A percentile compares a stretch with the other conserved stretches of the same genome.
Evolutionary conservation across 2,329 filamentous ascomycete species (phyloP).

Genomic region (Immersiporthe knoxdaviesiana): DNA sequence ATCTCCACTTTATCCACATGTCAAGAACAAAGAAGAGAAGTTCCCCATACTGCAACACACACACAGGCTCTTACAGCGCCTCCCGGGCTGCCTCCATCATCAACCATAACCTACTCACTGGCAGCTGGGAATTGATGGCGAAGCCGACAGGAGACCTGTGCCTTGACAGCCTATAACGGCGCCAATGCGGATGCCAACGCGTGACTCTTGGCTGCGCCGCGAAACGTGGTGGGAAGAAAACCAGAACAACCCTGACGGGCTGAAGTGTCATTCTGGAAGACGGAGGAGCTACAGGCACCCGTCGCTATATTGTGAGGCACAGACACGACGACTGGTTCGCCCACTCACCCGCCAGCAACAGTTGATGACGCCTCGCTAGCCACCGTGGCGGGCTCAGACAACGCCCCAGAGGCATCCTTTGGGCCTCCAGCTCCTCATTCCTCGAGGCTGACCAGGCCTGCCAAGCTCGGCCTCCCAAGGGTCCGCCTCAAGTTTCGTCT

Average conservation of each 20-base stretch:
- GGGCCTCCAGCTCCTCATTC: neutral
- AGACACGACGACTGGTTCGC: too few species aligned
- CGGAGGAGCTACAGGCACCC: neutral
- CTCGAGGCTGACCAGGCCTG: neutral
- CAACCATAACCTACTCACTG: neutral
- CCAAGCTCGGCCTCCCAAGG: neutral
- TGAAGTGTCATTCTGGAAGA: neutral
- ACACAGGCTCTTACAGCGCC: neutral
- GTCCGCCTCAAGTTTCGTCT: neutral
- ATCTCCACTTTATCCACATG: constrained; percentile 9
- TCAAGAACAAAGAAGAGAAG: neutral
- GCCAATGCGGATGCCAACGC: neutral
- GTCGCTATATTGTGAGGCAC: neutral
- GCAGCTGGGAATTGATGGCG: neutral
- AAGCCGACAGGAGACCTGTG: neutral
- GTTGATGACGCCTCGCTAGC: neutral
- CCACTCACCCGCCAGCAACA: neutral
- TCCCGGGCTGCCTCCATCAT: neutral
- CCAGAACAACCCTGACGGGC: neutral
- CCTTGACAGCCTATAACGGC: neutral
- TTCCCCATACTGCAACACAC: neutral
- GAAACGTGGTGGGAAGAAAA: neutral
- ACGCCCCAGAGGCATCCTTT: constrained; percentile 9
- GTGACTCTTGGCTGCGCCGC: neutral
- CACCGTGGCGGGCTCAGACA: neutral